A percentile compares a stretch with the other conserved stretches of the same genome.
Conservation (phyloP, 2,329 filamentous ascomycete species). For the Thielaviopsis cerberus region DNA sequence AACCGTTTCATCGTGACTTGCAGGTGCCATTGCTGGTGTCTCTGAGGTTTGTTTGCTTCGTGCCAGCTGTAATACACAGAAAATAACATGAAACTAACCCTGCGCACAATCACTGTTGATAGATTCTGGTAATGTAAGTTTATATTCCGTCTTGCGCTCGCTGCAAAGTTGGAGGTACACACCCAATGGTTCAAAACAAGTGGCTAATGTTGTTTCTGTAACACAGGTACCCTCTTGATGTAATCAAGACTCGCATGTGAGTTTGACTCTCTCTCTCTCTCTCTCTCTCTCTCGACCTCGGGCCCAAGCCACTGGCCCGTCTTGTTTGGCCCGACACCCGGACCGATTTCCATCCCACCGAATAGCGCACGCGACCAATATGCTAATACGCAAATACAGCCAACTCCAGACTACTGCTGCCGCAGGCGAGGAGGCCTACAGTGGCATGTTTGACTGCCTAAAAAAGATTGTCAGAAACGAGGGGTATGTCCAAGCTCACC, state of each 20-base stretch:
- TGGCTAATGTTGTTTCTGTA: constrained; percentile 3
- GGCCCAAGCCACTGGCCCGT: not conserved
- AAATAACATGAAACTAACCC: constrained; percentile 1
- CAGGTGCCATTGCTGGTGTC: constrained; percentile 86
- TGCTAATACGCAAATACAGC: constrained; percentile 26
- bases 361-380: not conserved
- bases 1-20: constrained; percentile 1
- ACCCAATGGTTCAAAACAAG: not conserved
- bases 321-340: too few species aligned
- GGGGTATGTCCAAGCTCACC: constrained; percentile 41
- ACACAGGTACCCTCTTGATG: constrained; percentile 86
- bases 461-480: constrained; percentile 90
- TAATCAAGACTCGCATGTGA: constrained; percentile 95
- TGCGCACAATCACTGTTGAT: constrained; percentile 13
- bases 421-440: constrained; percentile 68
- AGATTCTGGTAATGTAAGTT: constrained; percentile 75
- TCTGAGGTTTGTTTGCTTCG: constrained; percentile 57
- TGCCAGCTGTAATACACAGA: not conserved
- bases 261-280: constrained; percentile 20
- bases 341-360: constrained; percentile 7
- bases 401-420: constrained; percentile 67
- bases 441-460: constrained; percentile 96
- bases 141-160: not conserved
- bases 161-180: not conserved
- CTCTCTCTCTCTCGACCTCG: not conserved